Evolutionary conservation across 352 stramenopile genomes (phyloP), one percentile per base, ranked within the genome.

Genomic region (Pseudoperonospora humuli): DNA sequence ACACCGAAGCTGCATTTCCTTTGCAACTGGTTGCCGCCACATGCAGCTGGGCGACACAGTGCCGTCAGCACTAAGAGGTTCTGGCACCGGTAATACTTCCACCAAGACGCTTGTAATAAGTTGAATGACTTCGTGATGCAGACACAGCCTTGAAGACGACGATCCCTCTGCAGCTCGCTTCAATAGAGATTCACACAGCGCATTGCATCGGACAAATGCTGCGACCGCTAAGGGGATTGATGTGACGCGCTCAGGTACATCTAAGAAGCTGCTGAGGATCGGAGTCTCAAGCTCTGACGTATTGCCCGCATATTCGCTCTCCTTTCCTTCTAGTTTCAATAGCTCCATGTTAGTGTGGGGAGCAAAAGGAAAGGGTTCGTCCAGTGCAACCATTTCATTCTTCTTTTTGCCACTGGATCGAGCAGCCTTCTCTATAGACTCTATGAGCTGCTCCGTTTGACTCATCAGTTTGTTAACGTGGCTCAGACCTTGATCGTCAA

Each of bases 41-140:
- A 95, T 83, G 28, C 74, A 87, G 5, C 39, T 54, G 2, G 52
- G 18, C 14, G 38, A 52, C 15, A 32, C 44, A 5, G 29, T 47
- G 8, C 56, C 51, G 5, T 72, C 56, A 9, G 17, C 20, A 32
- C 39, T 38, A 21, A 66, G 37, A 29, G 57, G 60, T 4, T 67
- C 43, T 13, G 85, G 85, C n/a, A 86, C 61, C 1, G 84, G 84
- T 8, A 96, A 49, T 5, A 93, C 76, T 50, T 95, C 80, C 4
- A 88, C 76, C 28, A 95, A 69, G 8, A 93, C 39, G 25, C 55
- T 84, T 23, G 78, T 88, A 34, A 96, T 64, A 19, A 94, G 61
- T 26, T 93, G 82, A 34, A 93, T 90, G 20, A 92, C 78, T 80
- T 95, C 75, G 27, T 93, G 70, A 41, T 95, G 84, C 26, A 95